Conservation (phyloP, 441 rosid species). For the Gossypium schwendimanii region DNA sequence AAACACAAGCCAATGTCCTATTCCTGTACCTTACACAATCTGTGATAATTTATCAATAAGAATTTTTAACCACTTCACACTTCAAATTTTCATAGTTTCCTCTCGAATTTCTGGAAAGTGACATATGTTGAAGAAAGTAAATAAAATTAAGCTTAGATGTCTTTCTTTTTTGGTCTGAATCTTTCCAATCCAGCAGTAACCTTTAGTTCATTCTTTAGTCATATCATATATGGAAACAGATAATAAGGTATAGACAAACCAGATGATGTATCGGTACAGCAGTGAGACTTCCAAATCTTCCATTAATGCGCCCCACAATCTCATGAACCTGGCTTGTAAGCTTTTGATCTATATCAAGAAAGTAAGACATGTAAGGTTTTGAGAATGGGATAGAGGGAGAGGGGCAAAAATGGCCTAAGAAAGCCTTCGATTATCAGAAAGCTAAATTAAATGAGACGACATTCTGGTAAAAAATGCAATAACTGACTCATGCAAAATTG, state of each 20-base stretch:
- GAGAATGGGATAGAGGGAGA: background rate
- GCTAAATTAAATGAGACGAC: background rate
- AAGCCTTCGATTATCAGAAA: background rate
- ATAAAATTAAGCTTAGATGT: background rate
- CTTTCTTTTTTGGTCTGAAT: background rate
- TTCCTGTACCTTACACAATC: background rate
- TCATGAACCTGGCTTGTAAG: slow-evolving; percentile 80
- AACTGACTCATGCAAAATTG: background rate
- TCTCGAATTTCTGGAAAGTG: background rate
- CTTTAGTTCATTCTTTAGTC: background rate
- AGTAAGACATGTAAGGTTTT: background rate
- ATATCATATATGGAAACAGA: background rate
- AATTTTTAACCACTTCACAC: background rate
- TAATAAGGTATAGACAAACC: slow-evolving; percentile 34
- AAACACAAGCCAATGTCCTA: background rate
- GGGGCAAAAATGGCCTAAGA: background rate
- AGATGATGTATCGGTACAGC: slow-evolving; percentile 74
- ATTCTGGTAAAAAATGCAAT: background rate
- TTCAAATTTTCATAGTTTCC: background rate
- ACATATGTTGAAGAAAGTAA: background rate
- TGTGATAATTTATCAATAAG: too few relatives aligned
- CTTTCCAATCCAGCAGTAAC: background rate
- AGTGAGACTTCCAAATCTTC: slow-evolving; percentile 70
- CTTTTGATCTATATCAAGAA: slow-evolving; percentile 46
- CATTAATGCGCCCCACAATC: slow-evolving; percentile 76